A percentile compares a stretch with the other conserved stretches of the same genome.
Conservation (phyloP, 2,329 filamentous ascomycete genomes). For the Aspergillus puulaauensis region DNA sequence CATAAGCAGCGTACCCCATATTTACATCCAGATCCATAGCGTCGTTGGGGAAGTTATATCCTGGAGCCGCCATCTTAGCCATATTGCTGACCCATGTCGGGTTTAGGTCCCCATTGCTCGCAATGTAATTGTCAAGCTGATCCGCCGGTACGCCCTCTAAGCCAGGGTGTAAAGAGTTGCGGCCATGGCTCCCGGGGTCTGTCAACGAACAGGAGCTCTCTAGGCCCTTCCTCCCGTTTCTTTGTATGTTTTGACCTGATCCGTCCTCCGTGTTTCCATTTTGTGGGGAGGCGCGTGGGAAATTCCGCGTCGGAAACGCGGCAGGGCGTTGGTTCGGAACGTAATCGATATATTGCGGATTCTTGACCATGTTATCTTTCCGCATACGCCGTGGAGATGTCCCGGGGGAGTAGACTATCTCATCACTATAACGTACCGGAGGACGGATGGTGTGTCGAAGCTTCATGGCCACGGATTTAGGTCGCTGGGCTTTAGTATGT, state of each 20-base stretch:
- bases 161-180: background rate
- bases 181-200: background rate
- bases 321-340: conserved; percentile 42
- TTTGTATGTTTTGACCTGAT: background rate
- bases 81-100: conserved; percentile 30
- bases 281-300: conserved; percentile 7
- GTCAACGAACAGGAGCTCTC: background rate
- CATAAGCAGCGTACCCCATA: background rate
- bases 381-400: conserved; percentile 21
- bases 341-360: conserved; percentile 29
- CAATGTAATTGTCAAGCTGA: conserved; percentile 22
- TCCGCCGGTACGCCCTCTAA: conserved; percentile 14
- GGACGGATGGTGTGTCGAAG: conserved; percentile 31
- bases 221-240: background rate
- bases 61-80: conserved; percentile 16
- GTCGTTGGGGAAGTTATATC: background rate
- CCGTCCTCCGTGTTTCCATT: background rate
- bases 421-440: conserved; percentile 22
- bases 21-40: conserved; percentile 10
- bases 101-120: conserved; percentile 31
- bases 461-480: conserved; percentile 24
- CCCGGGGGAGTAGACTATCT: background rate
- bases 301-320: conserved; percentile 41
- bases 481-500: background rate
- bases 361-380: conserved; percentile 5